Evolutionary conservation across 495 filamentous ascomycete genomes (phyloP), one percentile per base, ranked within the genome.

Genomic region (Annulohypoxylon nitens): DNA sequence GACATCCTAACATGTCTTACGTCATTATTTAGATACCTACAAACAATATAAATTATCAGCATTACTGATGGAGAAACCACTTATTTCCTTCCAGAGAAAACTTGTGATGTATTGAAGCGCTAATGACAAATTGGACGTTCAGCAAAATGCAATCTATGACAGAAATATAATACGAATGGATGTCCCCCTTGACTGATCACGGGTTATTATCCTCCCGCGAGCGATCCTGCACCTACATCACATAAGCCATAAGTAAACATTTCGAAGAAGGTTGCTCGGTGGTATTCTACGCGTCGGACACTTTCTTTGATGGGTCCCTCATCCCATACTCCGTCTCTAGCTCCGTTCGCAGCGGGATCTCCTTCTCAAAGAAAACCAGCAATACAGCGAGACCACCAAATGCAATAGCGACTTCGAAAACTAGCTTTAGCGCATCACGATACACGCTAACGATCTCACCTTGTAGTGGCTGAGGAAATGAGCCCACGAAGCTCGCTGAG

Each of bases 311-410:
- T 23, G 18, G 18, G n/a, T 79, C 69, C 33, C 62, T 66, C 10
- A 72, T 25, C 4, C 81, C 81, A 69, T 62, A 83, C 48, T 84
- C 76, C 0, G 78, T 83, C 33, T 82, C 74, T 26, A 81, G 54
- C 12, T 73, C 64, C 1, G 45, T 81, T 20, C 76, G 57, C 25
- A 83, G 36, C 20, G 47, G 26, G 6, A 82, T 43, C 11, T 79
- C 61, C 26, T 77, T 76, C 68, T 83, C 80, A 2, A 80, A 36
- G 18, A 74, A 64, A 2, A 64, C 74, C 34, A 75, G 34, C 10
- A 80, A 51, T 39, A 74, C 75, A 0, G 41, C 61, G 0, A 80
- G 9, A 1, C 66, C 72, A 1, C 58, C 41, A 9, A 83, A 73
- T 0, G 30, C 78, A 36, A 78, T 65, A 2, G 54, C 76, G 3